Evolutionary conservation across 768 basidiomycete species (phyloP).

Genomic region (Mycena metata): DNA sequence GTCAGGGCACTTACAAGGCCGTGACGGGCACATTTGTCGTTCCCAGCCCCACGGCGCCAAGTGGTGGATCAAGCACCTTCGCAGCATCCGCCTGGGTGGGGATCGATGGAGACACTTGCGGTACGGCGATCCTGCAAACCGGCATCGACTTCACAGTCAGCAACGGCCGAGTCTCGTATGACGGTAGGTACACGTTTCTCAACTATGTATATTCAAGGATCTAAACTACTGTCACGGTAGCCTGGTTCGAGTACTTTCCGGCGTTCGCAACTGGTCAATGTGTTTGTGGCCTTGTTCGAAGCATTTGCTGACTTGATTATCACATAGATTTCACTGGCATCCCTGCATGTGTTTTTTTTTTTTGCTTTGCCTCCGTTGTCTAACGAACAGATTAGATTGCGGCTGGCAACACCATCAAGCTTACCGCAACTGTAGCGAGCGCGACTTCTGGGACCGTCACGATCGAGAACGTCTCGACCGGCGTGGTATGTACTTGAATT

Average conservation of each 20-base stretch:
- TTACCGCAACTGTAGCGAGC: conserved; percentile 25
- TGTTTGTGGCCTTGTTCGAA: too few species aligned
- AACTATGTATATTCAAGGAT: too few species aligned
- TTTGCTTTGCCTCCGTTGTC: too few species aligned
- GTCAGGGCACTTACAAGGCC: conserved; percentile 47
- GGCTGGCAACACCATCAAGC: conserved; percentile 28
- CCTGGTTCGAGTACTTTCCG: too few species aligned
- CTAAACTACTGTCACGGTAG: too few species aligned
- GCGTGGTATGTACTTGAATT: not conserved
- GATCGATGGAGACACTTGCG: conserved; percentile 54
- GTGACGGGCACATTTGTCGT: conserved; percentile 52
- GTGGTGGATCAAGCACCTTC: conserved; percentile 38
- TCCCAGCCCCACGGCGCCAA: conserved; percentile 44
- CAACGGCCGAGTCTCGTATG: too few species aligned
- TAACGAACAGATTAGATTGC: not conserved
- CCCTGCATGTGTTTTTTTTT: too few species aligned
- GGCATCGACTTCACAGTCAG: too few species aligned
- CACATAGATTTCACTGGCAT: too few species aligned
- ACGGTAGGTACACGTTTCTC: too few species aligned
- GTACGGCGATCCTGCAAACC: conserved; percentile 50
- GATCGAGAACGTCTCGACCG: conserved; percentile 31
- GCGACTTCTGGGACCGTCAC: conserved; percentile 20
- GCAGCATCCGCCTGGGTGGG: conserved; percentile 54
- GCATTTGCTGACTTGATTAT: too few species aligned
- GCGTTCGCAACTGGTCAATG: too few species aligned